Evolutionary conservation across 2,329 filamentous ascomycete genomes (phyloP), one percentile per base, ranked within the genome.

Genomic region (Lasiodiplodia gonubiensis): DNA sequence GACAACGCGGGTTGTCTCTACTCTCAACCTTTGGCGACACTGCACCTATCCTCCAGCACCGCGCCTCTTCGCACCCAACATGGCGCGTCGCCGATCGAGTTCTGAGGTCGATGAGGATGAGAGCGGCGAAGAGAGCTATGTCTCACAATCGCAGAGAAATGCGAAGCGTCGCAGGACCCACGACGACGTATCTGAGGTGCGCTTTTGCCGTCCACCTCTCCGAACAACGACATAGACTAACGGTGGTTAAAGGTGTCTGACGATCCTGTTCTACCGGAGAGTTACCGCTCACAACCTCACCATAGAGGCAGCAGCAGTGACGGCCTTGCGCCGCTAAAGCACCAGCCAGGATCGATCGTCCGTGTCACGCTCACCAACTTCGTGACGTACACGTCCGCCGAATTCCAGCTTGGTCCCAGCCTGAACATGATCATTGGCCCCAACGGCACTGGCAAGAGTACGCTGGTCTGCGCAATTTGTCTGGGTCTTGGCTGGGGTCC

Each of bases 351-450:
- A 12, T 90, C 95, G 11, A 96, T 99, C 72, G 89, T 97, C 59
- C 88, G 94, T 42, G 93, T 99, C 57, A 90, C 89, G 72, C 85
- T 98, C 53, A 87, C 86, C 59, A 92, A 98, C 79, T 99, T 99
- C 73, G 93, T 99, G 66, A 99, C 95, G 0, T 99, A 99, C 80
- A 93, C 92, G 60, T 89, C 90, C 64, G 94, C 93, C 66, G 94
- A 97, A 71, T 97, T 98, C 78, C 88, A 90, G 68, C 93, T 93
- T 14, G 95, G 95, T 0, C 94, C 95, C 0, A 94, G 92, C 76
- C 80, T 99, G 74, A 99, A 99, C 77, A 98, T 99, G 94, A 90
- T 99, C 64, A 97, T 99, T 72, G 95, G 95, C 0, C 95, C 95
- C n/a, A 99, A 99, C 74, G 95, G 95, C 39, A 98, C 95, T 0